Evolutionary conservation across 2,329 filamentous ascomycete species (phyloP).

Genomic region (Pyrenochaeta sp.): DNA sequence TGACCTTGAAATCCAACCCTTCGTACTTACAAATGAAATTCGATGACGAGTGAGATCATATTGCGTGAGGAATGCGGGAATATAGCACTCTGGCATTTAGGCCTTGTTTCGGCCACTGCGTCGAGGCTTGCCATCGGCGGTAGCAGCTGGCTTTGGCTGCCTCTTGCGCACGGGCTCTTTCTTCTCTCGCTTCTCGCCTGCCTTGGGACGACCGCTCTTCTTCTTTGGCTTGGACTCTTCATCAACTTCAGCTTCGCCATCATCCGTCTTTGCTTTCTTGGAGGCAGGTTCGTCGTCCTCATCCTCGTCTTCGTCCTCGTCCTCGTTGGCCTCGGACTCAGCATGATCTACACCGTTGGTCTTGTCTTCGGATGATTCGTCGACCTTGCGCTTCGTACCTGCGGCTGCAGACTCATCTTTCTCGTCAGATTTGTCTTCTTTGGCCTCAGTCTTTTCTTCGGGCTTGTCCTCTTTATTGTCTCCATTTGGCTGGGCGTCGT

Average conservation of each 20-base stretch:
- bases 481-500: conserved; percentile 26
- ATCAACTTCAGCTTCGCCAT: conserved; percentile 31
- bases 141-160: conserved; percentile 58
- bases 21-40: neutral
- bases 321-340: conserved; percentile 37
- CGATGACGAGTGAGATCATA: too few species aligned
- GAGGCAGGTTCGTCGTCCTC: conserved; percentile 33
- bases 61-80: too few species aligned
- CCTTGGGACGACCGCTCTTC: conserved; percentile 52
- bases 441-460: conserved; percentile 17
- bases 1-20: neutral
- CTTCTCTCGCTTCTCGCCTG: conserved; percentile 49
- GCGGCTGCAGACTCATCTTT: conserved; percentile 43
- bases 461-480: conserved; percentile 21
- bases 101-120: conserved; percentile 53
- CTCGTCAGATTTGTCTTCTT: conserved; percentile 35
- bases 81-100: too few species aligned
- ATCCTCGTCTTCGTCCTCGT: conserved; percentile 22
- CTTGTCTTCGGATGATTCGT: conserved; percentile 28
- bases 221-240: conserved; percentile 40
- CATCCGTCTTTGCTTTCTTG: conserved; percentile 34
- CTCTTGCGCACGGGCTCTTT: conserved; percentile 53
- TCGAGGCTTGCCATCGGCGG: conserved; percentile 56
- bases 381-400: conserved; percentile 45
- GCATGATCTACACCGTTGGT: conserved; percentile 27